Conservation (phyloP, 2,329 filamentous ascomycete species). For the Alternaria tenuissima region DNA sequence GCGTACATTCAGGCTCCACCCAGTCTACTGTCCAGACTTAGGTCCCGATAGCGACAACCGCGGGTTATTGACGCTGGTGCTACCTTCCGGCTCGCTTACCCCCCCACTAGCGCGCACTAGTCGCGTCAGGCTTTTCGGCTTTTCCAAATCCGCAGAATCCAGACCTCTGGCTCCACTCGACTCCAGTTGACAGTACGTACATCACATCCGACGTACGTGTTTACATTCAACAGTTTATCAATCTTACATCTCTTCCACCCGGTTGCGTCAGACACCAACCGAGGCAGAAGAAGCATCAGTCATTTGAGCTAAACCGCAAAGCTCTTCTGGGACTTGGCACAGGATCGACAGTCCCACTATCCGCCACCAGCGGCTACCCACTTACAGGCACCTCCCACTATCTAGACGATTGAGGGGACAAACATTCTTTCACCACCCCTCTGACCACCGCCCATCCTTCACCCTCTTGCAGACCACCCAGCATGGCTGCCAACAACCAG, state of each 20-base stretch:
- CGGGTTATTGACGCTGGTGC: slow-evolving; percentile 7
- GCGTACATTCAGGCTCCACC: background rate
- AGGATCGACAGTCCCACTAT: slow-evolving; percentile 25
- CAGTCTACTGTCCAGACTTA: background rate
- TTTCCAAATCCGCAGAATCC: slow-evolving; percentile 26
- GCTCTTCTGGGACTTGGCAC: slow-evolving; percentile 21
- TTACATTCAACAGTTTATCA: slow-evolving; percentile 1
- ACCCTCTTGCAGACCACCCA: slow-evolving; percentile 13
- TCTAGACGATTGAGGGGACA: slow-evolving; percentile 18
- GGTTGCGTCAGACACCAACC: background rate
- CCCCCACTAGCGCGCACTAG: slow-evolving; percentile 32
- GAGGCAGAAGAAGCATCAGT: background rate
- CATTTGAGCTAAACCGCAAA: slow-evolving; percentile 12
- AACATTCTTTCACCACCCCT: slow-evolving; percentile 14
- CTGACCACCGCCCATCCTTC: slow-evolving; percentile 8
- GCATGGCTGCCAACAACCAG: slow-evolving; percentile 32
- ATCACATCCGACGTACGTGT: slow-evolving; percentile 16
- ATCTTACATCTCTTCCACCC: background rate
- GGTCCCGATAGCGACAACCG: background rate
- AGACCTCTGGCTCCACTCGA: slow-evolving; percentile 20
- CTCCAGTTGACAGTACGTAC: slow-evolving; percentile 14
- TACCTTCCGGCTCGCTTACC: slow-evolving; percentile 25
- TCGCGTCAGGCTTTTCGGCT: slow-evolving; percentile 22
- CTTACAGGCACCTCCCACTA: slow-evolving; percentile 13
- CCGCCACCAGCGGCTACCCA: slow-evolving; percentile 26